phyloP scores from a whole-genome alignment of 202 grass and related monocot genomes.

The Carex sylvatica region DNA sequence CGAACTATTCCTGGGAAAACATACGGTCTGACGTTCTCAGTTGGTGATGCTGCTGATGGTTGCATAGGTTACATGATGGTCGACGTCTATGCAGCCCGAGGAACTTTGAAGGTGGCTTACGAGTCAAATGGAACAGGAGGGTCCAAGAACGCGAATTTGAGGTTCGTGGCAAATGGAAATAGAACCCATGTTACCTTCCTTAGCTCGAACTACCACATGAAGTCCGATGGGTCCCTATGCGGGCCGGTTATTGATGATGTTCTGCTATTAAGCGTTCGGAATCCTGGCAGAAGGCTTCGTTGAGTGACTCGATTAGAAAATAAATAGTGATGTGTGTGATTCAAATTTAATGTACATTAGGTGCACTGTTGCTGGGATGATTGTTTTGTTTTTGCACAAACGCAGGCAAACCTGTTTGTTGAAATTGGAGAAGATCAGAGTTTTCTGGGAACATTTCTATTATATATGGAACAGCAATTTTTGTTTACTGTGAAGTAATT shows the following conservation, averaged over 20 bases:
- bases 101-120: conserved; percentile 53
- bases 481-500: conserved; percentile 2
- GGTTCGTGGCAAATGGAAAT: conserved; percentile 43
- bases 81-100: conserved; percentile 56
- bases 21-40: conserved; percentile 64
- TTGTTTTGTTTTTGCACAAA: background rate
- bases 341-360: background rate
- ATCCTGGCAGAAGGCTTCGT: conserved; percentile 29
- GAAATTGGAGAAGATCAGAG: background rate
- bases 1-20: conserved; percentile 53
- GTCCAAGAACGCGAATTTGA: conserved; percentile 60
- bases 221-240: conserved; percentile 74
- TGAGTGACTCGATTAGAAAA: background rate
- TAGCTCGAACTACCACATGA: conserved; percentile 76
- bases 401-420: background rate
- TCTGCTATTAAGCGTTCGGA: conserved; percentile 43
- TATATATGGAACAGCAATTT: background rate
- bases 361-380: background rate
- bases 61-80: conserved; percentile 65
- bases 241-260: conserved; percentile 75
- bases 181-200: conserved; percentile 67
- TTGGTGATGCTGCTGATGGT: conserved; percentile 58
- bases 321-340: too few species aligned
- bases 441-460: background rate
- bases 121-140: conserved; percentile 68